Evolutionary conservation across 2,329 filamentous ascomycete genomes (phyloP), one percentile per base, ranked within the genome.

Genomic region (Chaetoscypha palmicola): DNA sequence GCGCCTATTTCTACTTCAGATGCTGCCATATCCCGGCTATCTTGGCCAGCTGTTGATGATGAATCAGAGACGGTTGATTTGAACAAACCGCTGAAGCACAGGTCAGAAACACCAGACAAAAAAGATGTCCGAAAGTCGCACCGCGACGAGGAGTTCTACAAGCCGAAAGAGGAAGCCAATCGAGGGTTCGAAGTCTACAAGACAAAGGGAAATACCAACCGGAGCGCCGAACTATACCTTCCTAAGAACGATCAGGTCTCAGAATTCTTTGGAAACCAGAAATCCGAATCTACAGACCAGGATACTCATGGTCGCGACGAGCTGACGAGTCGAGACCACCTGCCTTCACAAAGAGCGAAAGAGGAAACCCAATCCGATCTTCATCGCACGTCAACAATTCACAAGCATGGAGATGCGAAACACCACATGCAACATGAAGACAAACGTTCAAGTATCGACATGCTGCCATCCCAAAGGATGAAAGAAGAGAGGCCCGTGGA

Each of bases 1-100:
- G 45, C 53, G 38, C 57, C 54, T 38, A 41, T 55, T 41, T 48
- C 58, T 40, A 56, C 58, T 45, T 43, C 55, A 49, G 56, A 65
- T 59, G 58, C 65, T 53, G 46, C 62, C 35, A 59, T 63, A 45
- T 60, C 50, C 47, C 64, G 55, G 30, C 62, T 63, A 53, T 61
- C 66, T 7, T 65, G 62, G 59, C 58, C 67, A 49, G 47, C 60
- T n/a, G 57, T 67, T 9, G 63, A 73, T 52, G 71, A 74, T 56
- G 66, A 68, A 43, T 64, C 66, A 45, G 69, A 68, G 38, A 65
- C 62, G 39, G 60, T 65, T 43, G 62, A 66, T 44, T 60, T 70
- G 41, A 63, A 74, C 48, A 62, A 45, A 39, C 49, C 47, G 10
- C 56, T 56, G 26, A 46, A 50, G 44, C 45, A 45, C 9, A 57